phyloP scores from a whole-genome alignment of 495 filamentous ascomycete genomes.

The Hyaloscypha hepaticicola region DNA sequence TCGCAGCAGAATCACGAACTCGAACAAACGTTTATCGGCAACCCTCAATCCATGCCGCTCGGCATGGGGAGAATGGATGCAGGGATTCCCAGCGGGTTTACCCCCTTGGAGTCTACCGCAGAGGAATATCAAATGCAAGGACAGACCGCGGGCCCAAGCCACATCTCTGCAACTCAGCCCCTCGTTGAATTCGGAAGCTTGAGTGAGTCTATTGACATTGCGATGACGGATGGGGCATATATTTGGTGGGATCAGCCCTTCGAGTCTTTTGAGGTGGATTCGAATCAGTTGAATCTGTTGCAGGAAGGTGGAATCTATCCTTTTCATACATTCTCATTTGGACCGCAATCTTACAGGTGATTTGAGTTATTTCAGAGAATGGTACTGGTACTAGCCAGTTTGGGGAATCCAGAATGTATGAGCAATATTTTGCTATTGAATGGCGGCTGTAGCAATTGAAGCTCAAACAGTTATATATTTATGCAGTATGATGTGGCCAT shows the following conservation, averaged over 20 bases:
- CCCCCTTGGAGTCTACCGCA: background rate
- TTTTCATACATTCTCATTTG: background rate
- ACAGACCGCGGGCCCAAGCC: background rate
- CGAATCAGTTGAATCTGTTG: slow-evolving; percentile 3
- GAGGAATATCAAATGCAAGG: slow-evolving; percentile 3
- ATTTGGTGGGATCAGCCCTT: slow-evolving; percentile 5
- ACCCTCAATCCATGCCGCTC: background rate
- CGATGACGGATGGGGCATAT: slow-evolving; percentile 4
- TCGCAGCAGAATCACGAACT: background rate
- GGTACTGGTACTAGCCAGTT: too few relatives aligned
- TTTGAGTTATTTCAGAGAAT: too few relatives aligned
- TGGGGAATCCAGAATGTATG: too few relatives aligned
- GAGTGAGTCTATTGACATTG: background rate
- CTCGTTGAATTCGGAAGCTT: background rate
- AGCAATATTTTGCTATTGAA: too few relatives aligned
- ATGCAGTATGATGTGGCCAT: too few relatives aligned
- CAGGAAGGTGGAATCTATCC: background rate
- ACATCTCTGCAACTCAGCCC: background rate
- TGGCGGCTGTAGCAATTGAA: too few relatives aligned
- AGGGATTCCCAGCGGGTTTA: background rate
- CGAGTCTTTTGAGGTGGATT: background rate
- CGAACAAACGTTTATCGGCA: background rate
- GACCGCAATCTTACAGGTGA: background rate
- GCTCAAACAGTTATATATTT: too few relatives aligned
- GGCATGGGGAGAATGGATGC: slow-evolving; percentile 1